Base-by-base conservation (phyloP, 2,329 filamentous ascomycete species). In the Epichloe sibirici region DNA sequence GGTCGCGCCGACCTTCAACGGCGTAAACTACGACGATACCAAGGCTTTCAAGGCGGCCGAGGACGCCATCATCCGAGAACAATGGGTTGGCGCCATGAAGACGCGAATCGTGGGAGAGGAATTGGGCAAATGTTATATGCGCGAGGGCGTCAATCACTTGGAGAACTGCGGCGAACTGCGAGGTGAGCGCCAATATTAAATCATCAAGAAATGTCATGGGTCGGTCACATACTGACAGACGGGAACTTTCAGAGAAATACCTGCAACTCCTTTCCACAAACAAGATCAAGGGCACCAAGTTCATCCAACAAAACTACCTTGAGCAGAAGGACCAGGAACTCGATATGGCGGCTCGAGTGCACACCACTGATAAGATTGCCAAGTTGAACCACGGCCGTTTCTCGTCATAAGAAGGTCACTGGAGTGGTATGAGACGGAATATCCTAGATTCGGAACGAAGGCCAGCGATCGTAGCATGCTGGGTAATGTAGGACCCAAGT, bases 71-170 rank as follows among this genome's bases (percentile, higher is more conserved):
- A 80, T 93, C 62, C 79, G 87, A 57, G 88, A 93, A 73, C 88
- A 93, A 74, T 93, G 88, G 88, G 86, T 93, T 55, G 83, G 82
- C 67, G 83, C 85, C 67, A 93, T 93, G 88, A 93, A 90, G 88
- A 86, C 85, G 53, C 78, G 88, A 56, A 72, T 93, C 57, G 86
- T 93, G 52, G 76, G 86, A 58, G 85, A 91, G 68, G 88, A 93
- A 75, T 74, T 93, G 73, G 78, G 83, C 70, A 91, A 89, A 74
- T 93, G 88, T 75, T 93, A 93, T 71, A 81, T 82, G 70, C 77
- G 81, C 60, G 86, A 93, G 71, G 88, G 88, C 53, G 86, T 90
- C 59, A 93, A 93, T 70, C 88, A 93, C 68, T 71, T 93, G 68
- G 88, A 91, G 77, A 93, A 91, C 73, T 93, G 88, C 69, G 87